These are phyloP conservation scores for Clarireedia sp. DNA, from an alignment of 2,329 filamentous ascomycete genomes.

Conservation along the genomic window DNA sequence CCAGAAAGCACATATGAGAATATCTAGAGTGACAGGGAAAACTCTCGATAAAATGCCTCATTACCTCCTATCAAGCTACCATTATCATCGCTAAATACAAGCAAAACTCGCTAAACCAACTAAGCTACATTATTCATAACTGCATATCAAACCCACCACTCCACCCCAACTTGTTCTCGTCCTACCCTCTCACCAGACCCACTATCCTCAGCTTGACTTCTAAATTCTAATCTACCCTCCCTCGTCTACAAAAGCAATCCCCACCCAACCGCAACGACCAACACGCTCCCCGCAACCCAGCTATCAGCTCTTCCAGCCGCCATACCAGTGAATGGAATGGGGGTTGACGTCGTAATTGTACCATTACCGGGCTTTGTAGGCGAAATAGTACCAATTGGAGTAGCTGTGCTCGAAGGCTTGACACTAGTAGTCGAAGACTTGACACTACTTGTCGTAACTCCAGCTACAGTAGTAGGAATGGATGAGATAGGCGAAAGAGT, in stretches of 20 bases:
- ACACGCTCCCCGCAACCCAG: not conserved
- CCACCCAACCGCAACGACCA: not conserved
- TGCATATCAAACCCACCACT: not conserved
- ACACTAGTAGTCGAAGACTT: not conserved
- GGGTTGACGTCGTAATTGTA: not conserved
- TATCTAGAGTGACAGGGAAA: too few relatives aligned
- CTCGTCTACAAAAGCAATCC: not conserved
- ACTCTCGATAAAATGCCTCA: too few relatives aligned
- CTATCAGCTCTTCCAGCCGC: not conserved
- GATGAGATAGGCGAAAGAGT: not conserved
- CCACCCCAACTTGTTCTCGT: not conserved
- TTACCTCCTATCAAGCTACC: too few relatives aligned
- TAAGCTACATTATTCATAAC: too few relatives aligned
- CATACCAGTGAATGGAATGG: not conserved
- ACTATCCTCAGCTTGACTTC: not conserved
- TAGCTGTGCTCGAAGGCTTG: not conserved
- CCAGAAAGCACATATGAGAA: too few relatives aligned
- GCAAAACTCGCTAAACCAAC: too few relatives aligned
- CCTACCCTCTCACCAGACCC: not conserved
- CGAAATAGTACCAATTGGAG: not conserved
- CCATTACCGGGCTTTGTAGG: not conserved
- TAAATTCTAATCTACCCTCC: too few relatives aligned
- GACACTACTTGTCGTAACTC: not conserved
- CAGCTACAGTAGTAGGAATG: not conserved
- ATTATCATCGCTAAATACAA: too few relatives aligned